Evolutionary conservation across 108 stramenopile species (phyloP).

Genomic region (Conticribra weissflogii): DNA sequence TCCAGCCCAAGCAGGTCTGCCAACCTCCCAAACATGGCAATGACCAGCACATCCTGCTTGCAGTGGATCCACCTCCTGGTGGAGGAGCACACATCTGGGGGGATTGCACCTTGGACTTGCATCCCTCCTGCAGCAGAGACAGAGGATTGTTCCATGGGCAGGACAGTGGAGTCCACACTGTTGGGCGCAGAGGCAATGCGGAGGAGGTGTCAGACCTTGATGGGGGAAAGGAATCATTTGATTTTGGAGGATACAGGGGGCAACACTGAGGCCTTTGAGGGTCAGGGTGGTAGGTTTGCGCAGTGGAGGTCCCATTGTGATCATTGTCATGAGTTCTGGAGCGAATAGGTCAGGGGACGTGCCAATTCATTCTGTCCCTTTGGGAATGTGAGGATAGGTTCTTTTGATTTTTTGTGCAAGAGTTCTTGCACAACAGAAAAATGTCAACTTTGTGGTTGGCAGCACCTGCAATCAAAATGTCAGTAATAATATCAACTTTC

Average conservation of each 20-base stretch:
- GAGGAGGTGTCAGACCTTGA: constrained; percentile 71
- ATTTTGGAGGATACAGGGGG: constrained; percentile 74
- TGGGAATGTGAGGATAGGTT: no score
- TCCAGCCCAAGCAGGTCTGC: constrained; percentile 81
- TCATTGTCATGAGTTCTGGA: no score
- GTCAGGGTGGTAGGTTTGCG: no score
- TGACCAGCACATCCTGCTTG: constrained; percentile 63
- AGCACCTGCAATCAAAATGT: no score
- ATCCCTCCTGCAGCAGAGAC: constrained; percentile 34
- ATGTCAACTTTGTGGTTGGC: no score
- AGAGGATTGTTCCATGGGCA: constrained; percentile 62
- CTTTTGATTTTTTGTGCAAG: no score
- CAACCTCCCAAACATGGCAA: constrained; percentile 77
- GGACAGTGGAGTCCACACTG: constrained; percentile 45
- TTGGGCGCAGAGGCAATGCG: constrained; percentile 52
- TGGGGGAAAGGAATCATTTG: constrained; percentile 67
- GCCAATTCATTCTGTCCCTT: no score
- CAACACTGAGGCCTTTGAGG: constrained; percentile 61
- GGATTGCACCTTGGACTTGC: not conserved
- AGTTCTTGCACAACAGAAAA: no score
- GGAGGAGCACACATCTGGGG: constrained; percentile 40
- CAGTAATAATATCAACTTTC: no score
- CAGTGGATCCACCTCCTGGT: constrained; percentile 79
- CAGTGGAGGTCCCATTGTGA: no score
- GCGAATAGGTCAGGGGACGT: no score